Percentiles rank a stretch among this genome's conserved stretches.
Conservation (phyloP, 1,284 basidiomycete species). For the Cutaneotrichosporon cutaneum region DNA sequence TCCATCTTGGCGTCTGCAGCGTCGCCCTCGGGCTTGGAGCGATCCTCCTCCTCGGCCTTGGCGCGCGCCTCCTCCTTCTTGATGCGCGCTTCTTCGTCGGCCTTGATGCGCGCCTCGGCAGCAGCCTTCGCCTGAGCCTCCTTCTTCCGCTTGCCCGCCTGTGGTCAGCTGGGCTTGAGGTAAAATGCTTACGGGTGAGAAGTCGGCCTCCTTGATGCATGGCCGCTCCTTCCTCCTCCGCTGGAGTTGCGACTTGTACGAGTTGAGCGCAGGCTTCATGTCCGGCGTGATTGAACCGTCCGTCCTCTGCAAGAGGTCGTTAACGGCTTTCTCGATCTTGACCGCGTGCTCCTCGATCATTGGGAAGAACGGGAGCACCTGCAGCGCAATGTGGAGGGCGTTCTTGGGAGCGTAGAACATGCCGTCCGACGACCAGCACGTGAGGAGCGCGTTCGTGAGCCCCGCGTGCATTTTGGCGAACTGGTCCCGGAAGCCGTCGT, state of each 20-base stretch:
- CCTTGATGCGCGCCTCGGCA: slow-evolving; percentile 16
- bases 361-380: slow-evolving; percentile 84
- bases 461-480: slow-evolving; percentile 80
- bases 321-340: slow-evolving; percentile 64
- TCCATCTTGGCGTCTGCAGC: slow-evolving; percentile 9
- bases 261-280: slow-evolving; percentile 36
- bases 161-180: neutral
- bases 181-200: slow-evolving; percentile 31
- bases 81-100: neutral
- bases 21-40: slow-evolving; percentile 1
- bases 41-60: slow-evolving; percentile 5
- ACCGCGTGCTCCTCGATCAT: slow-evolving; percentile 59
- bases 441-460: slow-evolving; percentile 50
- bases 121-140: slow-evolving; percentile 18
- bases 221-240: slow-evolving; percentile 32
- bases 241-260: slow-evolving; percentile 36
- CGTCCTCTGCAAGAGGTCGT: slow-evolving; percentile 67
- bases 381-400: slow-evolving; percentile 81
- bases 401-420: slow-evolving; percentile 74
- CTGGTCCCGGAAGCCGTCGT: slow-evolving; percentile 68
- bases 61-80: slow-evolving; percentile 11
- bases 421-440: neutral
- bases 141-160: slow-evolving; percentile 2
- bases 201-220: slow-evolving; percentile 28
- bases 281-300: slow-evolving; percentile 36